These are phyloP conservation scores for Allantophomopsis lycopodina DNA, from an alignment of 2,329 filamentous ascomycete species.

Conservation along the genomic window DNA sequence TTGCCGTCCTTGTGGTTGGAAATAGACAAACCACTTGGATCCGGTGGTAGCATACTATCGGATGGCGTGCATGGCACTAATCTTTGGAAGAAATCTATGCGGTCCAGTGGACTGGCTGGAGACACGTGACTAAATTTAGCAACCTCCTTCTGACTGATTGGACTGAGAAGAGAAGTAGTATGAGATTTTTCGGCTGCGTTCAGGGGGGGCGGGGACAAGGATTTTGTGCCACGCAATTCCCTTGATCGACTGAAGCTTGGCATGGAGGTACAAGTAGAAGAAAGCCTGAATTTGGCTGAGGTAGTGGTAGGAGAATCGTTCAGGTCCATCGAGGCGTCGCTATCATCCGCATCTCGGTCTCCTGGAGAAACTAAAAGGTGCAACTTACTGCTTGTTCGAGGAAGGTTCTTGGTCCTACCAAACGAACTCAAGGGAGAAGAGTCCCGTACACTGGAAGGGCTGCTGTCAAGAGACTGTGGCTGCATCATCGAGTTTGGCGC, in stretches of 20 bases:
- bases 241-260: slow-evolving; percentile 25
- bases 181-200: slow-evolving; percentile 9
- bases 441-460: slow-evolving; percentile 9
- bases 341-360: slow-evolving; percentile 12
- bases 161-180: slow-evolving; percentile 15
- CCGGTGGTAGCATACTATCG: slow-evolving; percentile 60
- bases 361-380: slow-evolving; percentile 14
- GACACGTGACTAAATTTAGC: slow-evolving; percentile 35
- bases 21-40: slow-evolving; percentile 74
- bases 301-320: slow-evolving; percentile 17
- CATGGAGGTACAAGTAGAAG: slow-evolving; percentile 19
- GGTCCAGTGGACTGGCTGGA: slow-evolving; percentile 49
- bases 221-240: slow-evolving; percentile 18
- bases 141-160: slow-evolving; percentile 26
- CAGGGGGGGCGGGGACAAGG: slow-evolving; percentile 11
- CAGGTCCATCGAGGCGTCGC: slow-evolving; percentile 15
- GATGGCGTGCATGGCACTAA: slow-evolving; percentile 65
- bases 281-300: slow-evolving; percentile 16
- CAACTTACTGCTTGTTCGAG: slow-evolving; percentile 21
- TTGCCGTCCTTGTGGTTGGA: slow-evolving; percentile 38
- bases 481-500: slow-evolving; percentile 11
- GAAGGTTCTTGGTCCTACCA: slow-evolving; percentile 7
- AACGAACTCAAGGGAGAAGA: too few species aligned
- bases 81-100: slow-evolving; percentile 32
- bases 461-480: slow-evolving; percentile 9